Percentiles rank a stretch among this genome's conserved stretches.
Evolutionary conservation across 208 protist genomes (phyloP).

Genomic region (Crithidia fasciculata): DNA sequence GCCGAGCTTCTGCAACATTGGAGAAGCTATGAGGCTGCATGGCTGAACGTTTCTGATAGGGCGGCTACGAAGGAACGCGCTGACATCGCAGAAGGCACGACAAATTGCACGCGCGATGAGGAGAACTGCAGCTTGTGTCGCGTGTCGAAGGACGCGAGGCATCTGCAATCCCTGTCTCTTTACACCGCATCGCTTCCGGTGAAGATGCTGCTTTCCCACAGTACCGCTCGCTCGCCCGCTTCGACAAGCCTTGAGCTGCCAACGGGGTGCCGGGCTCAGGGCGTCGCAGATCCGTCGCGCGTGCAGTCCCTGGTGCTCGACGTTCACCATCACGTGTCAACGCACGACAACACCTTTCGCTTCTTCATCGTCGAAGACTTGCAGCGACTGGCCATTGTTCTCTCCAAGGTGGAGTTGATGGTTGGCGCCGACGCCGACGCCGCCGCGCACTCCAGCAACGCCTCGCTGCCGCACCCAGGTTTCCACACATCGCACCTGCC

Average conservation of each 20-base stretch:
- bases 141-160: neutral
- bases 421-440: neutral
- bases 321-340: slow-evolving; percentile 30
- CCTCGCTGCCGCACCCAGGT: neutral
- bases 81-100: neutral
- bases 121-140: neutral
- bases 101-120: too few species aligned
- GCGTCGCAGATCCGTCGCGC: slow-evolving; percentile 3
- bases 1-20: slow-evolving; percentile 12
- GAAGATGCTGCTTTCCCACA: slow-evolving; percentile 6
- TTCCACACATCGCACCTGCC: slow-evolving; percentile 5
- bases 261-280: slow-evolving; percentile 4
- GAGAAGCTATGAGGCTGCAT: slow-evolving; percentile 13
- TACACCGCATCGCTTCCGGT: slow-evolving; percentile 8
- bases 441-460: neutral
- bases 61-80: neutral
- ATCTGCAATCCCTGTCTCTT: neutral
- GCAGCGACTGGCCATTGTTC: slow-evolving; percentile 26
- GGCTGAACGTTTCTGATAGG: neutral
- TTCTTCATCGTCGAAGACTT: slow-evolving; percentile 37
- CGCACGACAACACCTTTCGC: slow-evolving; percentile 8
- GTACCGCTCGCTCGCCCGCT: neutral
- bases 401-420: slow-evolving; percentile 10
- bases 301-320: slow-evolving; percentile 24
- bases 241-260: slow-evolving; percentile 7